Percentiles rank a stretch among this genome's conserved stretches.
These are phyloP conservation scores for Neurospora terricola DNA, from an alignment of 495 filamentous ascomycete genomes.

Conservation along the genomic window DNA sequence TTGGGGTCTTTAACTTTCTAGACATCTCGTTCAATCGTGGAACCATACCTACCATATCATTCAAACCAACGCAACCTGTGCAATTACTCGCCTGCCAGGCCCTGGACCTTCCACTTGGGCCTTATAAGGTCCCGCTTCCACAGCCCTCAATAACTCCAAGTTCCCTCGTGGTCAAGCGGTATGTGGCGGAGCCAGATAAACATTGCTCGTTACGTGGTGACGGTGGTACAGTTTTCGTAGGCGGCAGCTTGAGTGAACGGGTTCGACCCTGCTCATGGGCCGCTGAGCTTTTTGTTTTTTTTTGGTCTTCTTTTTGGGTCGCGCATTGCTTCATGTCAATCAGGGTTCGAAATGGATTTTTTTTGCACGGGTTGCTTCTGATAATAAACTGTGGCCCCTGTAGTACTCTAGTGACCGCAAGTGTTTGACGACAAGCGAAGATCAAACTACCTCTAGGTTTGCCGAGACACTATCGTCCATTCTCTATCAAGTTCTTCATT, in stretches of 20 bases:
- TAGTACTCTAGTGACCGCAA: not conserved
- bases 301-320: not conserved
- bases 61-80: not conserved
- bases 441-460: not conserved
- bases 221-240: not conserved
- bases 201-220: not conserved
- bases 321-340: no score
- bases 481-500: not conserved
- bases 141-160: no score
- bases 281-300: not conserved
- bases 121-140: not conserved
- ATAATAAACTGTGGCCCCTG: not conserved
- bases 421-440: not conserved
- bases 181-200: not conserved
- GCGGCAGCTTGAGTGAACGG: not conserved
- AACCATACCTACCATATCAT: not conserved
- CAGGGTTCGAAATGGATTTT: no score
- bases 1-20: not conserved
- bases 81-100: not conserved
- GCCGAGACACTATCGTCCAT: not conserved
- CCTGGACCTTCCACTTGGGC: not conserved
- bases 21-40: not conserved
- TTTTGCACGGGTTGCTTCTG: no score
- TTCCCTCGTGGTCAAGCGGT: no score
- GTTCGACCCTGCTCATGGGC: not conserved